phyloP scores from a whole-genome alignment of 1,139 yeast species.

The Sugiyamaella japonica region DNA sequence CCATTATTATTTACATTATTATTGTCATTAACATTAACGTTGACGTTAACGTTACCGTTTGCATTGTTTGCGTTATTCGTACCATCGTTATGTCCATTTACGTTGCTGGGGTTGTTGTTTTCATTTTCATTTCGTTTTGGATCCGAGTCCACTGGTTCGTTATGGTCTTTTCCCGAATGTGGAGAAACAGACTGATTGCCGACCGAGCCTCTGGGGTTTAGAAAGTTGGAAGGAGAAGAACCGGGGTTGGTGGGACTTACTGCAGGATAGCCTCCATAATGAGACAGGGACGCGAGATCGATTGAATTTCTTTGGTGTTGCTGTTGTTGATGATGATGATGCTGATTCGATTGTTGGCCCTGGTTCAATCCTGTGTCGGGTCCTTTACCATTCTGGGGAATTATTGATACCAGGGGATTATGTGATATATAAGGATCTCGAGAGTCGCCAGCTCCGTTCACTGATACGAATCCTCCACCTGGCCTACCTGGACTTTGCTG shows the following conservation, averaged over 20 bases:
- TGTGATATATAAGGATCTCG: constrained; percentile 11
- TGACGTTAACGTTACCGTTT: background rate
- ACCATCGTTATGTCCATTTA: background rate
- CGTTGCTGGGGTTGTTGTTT: background rate
- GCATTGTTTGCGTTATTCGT: background rate
- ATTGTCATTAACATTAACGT: background rate
- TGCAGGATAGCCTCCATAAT: constrained; percentile 13
- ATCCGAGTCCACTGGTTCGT: constrained; percentile 1
- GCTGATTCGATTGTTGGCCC: background rate
- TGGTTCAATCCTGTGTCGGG: background rate
- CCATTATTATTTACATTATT: constrained; percentile 2
- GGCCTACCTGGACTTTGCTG: background rate
- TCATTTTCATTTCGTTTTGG: background rate
- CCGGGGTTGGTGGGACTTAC: background rate
- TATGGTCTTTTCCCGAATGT: constrained; percentile 6
- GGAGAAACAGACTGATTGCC: constrained; percentile 13
- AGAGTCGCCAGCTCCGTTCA: constrained; percentile 9
- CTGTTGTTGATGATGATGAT: background rate
- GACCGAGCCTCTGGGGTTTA: constrained; percentile 2
- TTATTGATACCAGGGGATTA: constrained; percentile 9
- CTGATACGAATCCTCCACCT: constrained; percentile 10
- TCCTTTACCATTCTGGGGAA: background rate
- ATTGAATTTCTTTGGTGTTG: background rate
- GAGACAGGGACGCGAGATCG: constrained; percentile 7
- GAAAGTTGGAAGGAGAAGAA: constrained; percentile 10